Evolutionary conservation across 306 rosid genomes (phyloP), one percentile per base, ranked within the genome.

Genomic region (Citrullus colocynthis): DNA sequence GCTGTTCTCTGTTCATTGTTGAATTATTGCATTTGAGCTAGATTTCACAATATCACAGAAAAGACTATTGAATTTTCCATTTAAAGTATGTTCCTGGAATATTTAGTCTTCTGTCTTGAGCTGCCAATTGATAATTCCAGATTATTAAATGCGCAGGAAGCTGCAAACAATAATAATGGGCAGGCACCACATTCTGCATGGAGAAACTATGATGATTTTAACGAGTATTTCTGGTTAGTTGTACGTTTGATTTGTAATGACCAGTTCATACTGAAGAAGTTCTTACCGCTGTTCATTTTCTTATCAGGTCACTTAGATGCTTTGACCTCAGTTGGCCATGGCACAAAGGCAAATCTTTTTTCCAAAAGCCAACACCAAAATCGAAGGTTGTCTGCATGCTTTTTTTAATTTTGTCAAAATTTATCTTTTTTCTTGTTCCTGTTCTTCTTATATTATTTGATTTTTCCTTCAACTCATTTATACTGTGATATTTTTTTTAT

Each of bases 201-300:
- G 98, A 92, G 98, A 88, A 94, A 94, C 78, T 94, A 94, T 76
- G 98, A 94, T 83, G 98, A 94, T 78, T 94, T 94, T 78, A 94
- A 94, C 20, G 98, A 94, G 87, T 86, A 88, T 81, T 94, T 94
- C 82, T 94, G 98, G 98, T 94, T 88, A 81, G 84, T 62, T 69
- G 6, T 77, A 37, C 55, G 16, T 5, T 44, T 58, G 14, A 20
- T 69, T 48, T 32, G 52, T 71, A 14, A 24, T 9, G 60, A 45
- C 15, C 39, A 28, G 30, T 73, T 48, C 42, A 28, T 16, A 15
- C 42, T 4, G 44, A 67, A 9, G 24, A 48, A 71, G 12, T 51
- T 73, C 13, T 51, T 14, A 4, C 9, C 17, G 17, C 82, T 80
- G 83, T 57, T 41, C 20, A 13, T 39, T 55, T 48, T 56, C 58